A percentile compares a stretch with the other conserved stretches of the same genome.
phyloP scores from a whole-genome alignment of 495 filamentous ascomycete genomes.

The Antarctomyces pellizariae region DNA sequence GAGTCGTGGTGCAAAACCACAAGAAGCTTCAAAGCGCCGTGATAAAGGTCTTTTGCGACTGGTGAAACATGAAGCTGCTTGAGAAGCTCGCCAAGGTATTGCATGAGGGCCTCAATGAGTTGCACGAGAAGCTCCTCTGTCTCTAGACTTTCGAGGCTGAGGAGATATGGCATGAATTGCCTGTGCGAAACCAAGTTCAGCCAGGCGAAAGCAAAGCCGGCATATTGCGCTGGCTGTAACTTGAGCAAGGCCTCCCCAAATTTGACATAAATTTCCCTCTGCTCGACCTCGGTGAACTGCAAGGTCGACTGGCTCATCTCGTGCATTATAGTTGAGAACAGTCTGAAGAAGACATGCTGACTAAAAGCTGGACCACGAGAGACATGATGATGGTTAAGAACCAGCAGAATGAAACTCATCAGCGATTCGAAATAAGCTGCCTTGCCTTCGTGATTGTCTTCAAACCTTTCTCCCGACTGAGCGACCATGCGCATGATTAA shows the following conservation, averaged over 20 bases:
- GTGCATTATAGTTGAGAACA: slow-evolving; percentile 68
- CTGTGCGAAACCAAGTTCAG: slow-evolving; percentile 60
- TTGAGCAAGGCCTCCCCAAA: slow-evolving; percentile 53
- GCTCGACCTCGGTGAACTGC: slow-evolving; percentile 20
- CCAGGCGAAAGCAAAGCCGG: slow-evolving; percentile 72
- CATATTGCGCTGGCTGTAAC: slow-evolving; percentile 51
- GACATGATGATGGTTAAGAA: slow-evolving; percentile 67
- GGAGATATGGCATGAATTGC: slow-evolving; percentile 59
- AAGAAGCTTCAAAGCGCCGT: slow-evolving; percentile 58
- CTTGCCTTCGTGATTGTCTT: slow-evolving; percentile 33
- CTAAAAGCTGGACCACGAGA: slow-evolving; percentile 64
- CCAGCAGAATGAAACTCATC: slow-evolving; percentile 47
- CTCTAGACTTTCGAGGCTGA: slow-evolving; percentile 40
- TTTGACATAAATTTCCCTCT: slow-evolving; percentile 43
- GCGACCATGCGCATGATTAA: slow-evolving; percentile 54
- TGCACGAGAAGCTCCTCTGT: slow-evolving; percentile 58
- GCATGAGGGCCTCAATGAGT: slow-evolving; percentile 49
- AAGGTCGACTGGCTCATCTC: slow-evolving; percentile 21
- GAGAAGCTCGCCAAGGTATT: slow-evolving; percentile 56
- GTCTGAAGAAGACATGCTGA: slow-evolving; percentile 72
- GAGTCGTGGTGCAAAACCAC: slow-evolving; percentile 82
- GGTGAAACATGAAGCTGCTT: slow-evolving; percentile 46
- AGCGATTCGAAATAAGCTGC: slow-evolving; percentile 49
- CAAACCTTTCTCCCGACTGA: slow-evolving; percentile 33
- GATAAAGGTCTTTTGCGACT: slow-evolving; percentile 61